Percentiles rank a stretch among this genome's conserved stretches.
Evolutionary conservation across 1,284 basidiomycete genomes (phyloP).

Genomic region (Puccinia novopanici): DNA sequence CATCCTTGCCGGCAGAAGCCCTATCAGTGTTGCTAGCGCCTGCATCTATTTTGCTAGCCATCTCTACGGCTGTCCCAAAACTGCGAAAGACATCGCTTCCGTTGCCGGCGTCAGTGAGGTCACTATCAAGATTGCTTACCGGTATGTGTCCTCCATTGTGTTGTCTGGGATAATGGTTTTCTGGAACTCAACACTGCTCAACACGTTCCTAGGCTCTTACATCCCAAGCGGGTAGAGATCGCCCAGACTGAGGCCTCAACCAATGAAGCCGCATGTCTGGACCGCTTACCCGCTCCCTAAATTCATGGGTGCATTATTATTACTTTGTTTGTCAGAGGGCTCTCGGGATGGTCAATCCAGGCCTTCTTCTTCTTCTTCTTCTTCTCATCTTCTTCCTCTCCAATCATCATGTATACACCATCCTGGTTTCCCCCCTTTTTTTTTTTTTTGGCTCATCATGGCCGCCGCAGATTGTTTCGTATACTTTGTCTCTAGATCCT

Average conservation of each 20-base stretch:
- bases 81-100: constrained; percentile 80
- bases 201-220: constrained; percentile 2
- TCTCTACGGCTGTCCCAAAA: constrained; percentile 73
- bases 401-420: no score
- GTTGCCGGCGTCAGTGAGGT: constrained; percentile 97
- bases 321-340: no score
- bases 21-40: constrained; percentile 92
- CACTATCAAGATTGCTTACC: constrained; percentile 76
- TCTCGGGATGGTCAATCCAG: no score
- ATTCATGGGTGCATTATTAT: neutral
- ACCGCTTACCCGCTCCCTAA: constrained; percentile 33
- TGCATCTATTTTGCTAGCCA: constrained; percentile 90
- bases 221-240: constrained; percentile 34
- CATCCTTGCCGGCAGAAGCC: constrained; percentile 87
- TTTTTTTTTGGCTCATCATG: no score
- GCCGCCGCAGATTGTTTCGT: no score
- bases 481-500: no score
- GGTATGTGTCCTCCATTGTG: constrained; percentile 53
- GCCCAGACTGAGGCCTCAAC: neutral
- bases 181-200: no score
- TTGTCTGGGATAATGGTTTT: no score
- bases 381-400: no score
- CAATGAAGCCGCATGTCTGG: constrained; percentile 24
- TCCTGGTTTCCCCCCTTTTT: no score
- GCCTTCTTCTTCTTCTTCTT: no score